Conservation (phyloP, 1,284 basidiomycete species). For the Cutaneotrichosporon mucoides region DNA sequence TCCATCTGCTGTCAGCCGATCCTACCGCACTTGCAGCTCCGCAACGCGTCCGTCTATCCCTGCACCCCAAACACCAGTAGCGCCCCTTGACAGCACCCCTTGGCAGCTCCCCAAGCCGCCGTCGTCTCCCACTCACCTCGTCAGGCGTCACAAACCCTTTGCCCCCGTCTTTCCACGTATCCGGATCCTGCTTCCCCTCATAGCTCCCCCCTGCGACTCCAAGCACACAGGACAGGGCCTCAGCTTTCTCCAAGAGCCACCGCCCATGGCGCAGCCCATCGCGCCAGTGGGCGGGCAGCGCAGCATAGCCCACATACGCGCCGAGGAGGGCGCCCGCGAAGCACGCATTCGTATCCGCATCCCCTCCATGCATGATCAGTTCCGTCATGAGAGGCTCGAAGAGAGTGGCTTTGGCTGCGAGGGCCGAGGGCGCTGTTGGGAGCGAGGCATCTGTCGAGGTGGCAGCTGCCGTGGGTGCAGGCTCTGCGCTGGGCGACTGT, state of each 20-base stretch:
- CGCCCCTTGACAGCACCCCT: no score
- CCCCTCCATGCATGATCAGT: conserved; percentile 13
- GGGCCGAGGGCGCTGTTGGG: not conserved
- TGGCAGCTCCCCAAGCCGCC: no score
- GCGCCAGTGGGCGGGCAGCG: conserved; percentile 12
- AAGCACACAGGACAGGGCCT: conserved; percentile 5
- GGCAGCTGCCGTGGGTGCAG: no score
- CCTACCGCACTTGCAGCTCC: no score
- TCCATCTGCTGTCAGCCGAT: conserved; percentile 7
- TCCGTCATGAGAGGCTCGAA: conserved; percentile 16
- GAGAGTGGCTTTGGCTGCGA: not conserved
- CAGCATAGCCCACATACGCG: conserved; percentile 11
- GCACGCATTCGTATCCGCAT: conserved; percentile 19
- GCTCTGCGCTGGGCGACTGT: no score
- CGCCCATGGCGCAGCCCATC: conserved; percentile 5
- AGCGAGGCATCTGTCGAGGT: no score
- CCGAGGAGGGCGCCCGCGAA: conserved; percentile 17
- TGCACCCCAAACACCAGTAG: no score
- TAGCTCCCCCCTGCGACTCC: conserved; percentile 6
- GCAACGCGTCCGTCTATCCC: no score
- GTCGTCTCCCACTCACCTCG: not conserved
- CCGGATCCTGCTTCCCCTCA: conserved; percentile 3
- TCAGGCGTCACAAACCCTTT: conserved; percentile 4
- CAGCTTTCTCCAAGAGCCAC: conserved; percentile 11
- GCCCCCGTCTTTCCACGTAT: conserved; percentile 9